phyloP scores from a whole-genome alignment of 2,329 filamentous ascomycete genomes.

The Colletotrichum sansevieriae region DNA sequence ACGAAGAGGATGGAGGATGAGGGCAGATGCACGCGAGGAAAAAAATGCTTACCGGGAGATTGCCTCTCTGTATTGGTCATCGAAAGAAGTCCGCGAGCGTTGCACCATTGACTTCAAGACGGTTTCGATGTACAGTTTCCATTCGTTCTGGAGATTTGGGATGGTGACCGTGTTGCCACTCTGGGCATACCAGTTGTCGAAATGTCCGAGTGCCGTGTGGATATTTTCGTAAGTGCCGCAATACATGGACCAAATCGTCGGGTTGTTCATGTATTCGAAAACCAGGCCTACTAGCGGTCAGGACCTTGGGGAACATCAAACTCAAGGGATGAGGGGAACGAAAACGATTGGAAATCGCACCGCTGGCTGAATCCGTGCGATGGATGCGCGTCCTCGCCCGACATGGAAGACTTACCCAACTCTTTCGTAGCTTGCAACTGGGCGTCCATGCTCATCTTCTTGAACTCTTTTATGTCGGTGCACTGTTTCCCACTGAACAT shows the following conservation, averaged over 20 bases:
- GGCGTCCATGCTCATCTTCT: constrained; percentile 2
- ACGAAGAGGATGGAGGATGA: not conserved
- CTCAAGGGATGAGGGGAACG: not conserved
- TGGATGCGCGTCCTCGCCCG: not conserved
- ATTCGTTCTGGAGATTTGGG: not conserved
- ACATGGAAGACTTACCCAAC: constrained; percentile 1
- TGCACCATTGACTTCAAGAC: constrained; percentile 2
- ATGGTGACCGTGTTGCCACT: not conserved
- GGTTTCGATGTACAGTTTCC: not conserved
- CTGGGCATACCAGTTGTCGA: not conserved
- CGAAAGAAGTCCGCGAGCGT: not conserved
- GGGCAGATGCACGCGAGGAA: constrained; percentile 1
- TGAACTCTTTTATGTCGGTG: not conserved
- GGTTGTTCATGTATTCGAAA: not conserved
- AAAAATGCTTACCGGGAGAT: not conserved
- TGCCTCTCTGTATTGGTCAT: not conserved
- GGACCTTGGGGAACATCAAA: not conserved
- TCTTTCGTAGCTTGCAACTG: constrained; percentile 2
- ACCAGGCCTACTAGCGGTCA: not conserved
- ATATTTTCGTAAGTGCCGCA: constrained; percentile 1
- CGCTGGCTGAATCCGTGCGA: not conserved
- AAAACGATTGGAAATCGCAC: not conserved
- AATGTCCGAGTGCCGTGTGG: not conserved
- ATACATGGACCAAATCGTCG: not conserved
- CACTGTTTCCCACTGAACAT: constrained; percentile 2